Conservation (phyloP, 129 eudicot species). For the Centella asiatica region DNA sequence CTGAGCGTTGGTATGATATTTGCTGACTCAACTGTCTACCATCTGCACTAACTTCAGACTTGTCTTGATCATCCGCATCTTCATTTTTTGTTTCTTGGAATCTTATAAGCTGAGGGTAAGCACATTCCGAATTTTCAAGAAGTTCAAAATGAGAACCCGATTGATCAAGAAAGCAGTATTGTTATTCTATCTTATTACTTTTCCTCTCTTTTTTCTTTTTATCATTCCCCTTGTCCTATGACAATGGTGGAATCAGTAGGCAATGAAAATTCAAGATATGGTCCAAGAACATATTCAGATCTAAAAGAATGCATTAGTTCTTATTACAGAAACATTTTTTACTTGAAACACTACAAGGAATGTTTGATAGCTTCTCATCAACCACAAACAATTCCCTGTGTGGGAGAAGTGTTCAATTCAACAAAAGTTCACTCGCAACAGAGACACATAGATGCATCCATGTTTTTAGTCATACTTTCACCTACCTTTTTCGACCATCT, state of each 20-base stretch:
- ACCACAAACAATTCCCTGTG: no score
- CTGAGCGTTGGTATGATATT: constrained; percentile 31
- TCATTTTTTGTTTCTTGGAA: constrained; percentile 45
- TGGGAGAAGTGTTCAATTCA: not conserved
- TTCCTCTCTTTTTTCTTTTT: no score
- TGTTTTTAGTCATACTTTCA: not conserved
- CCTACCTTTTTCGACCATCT: constrained; percentile 74
- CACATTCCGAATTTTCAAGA: constrained; percentile 75
- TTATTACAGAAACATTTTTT: no score
- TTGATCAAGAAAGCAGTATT: not conserved
- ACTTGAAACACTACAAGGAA: no score
- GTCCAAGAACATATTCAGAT: not conserved
- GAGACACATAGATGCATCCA: not conserved
- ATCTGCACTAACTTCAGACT: constrained; percentile 11
- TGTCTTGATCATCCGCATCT: constrained; percentile 24
- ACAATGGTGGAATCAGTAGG: not conserved
- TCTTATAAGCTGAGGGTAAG: constrained; percentile 62
- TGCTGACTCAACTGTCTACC: constrained; percentile 31
- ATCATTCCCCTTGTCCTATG: no score
- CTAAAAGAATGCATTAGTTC: not conserved
- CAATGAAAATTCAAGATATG: not conserved
- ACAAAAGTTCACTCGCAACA: not conserved
- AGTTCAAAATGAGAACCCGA: constrained; percentile 64
- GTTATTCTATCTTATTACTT: not conserved
- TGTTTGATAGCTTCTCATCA: no score